Conservation (phyloP, 306 rosid genomes). For the Sechiopsis laciniata region DNA sequence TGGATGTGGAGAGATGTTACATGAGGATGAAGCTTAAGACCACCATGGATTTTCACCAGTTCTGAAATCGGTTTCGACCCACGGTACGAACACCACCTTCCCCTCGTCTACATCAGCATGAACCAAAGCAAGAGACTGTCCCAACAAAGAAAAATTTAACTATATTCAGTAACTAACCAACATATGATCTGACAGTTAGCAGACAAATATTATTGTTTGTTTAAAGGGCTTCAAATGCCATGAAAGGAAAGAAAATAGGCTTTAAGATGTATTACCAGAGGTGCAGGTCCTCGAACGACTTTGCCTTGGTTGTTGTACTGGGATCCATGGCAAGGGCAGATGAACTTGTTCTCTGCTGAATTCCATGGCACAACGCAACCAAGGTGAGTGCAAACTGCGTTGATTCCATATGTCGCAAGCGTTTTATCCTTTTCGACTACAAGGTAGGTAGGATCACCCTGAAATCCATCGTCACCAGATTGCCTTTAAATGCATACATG, state of each 20-base stretch:
- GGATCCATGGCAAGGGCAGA: conserved; percentile 99
- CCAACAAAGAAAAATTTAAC: conserved; percentile 9
- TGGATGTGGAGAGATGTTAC: conserved; percentile 28
- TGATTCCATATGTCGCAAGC: conserved; percentile 81
- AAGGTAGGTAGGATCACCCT: conserved; percentile 97
- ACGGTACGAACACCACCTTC: conserved; percentile 79
- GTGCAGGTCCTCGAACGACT: conserved; percentile 98
- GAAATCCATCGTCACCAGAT: conserved; percentile 16
- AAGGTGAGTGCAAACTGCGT: conserved; percentile 97
- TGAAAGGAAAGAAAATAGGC: not conserved
- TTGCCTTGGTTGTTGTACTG: conserved; percentile 84
- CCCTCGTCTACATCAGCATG: conserved; percentile 70
- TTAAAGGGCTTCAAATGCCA: conserved; percentile 22
- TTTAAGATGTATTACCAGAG: conserved; percentile 48
- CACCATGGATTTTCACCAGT: conserved; percentile 87
- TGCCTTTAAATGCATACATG: not conserved
- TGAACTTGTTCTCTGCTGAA: conserved; percentile 73
- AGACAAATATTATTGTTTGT: not conserved
- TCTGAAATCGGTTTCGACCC: conserved; percentile 93
- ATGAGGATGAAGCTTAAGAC: conserved; percentile 36
- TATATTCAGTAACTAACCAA: not conserved
- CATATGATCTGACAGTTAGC: not conserved
- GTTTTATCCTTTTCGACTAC: conserved; percentile 83
- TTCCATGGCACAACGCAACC: conserved; percentile 98
- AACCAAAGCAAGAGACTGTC: conserved; percentile 74